phyloP scores from a whole-genome alignment of 2,329 filamentous ascomycete species.

The Monilinia fructigena region DNA sequence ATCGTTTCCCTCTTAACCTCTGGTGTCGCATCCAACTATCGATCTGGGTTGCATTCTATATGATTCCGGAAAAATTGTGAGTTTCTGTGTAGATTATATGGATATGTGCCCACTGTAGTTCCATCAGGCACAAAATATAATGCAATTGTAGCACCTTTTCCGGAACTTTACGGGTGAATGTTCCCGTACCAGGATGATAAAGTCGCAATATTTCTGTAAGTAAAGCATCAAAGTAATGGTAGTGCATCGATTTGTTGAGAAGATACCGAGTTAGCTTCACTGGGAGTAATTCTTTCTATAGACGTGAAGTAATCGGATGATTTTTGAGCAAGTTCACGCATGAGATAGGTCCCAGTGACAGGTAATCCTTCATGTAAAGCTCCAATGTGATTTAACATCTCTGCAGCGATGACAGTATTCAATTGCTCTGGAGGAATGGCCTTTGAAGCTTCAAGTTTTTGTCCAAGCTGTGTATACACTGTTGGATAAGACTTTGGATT shows the following conservation, averaged over 20 bases:
- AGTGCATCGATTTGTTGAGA: conserved; percentile 46
- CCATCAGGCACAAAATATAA: background rate
- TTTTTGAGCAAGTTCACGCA: conserved; percentile 54
- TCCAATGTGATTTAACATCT: conserved; percentile 70
- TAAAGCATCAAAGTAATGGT: conserved; percentile 51
- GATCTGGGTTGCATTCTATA: conserved; percentile 44
- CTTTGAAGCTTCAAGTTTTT: background rate
- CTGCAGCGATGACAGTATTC: conserved; percentile 53
- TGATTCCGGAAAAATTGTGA: conserved; percentile 48
- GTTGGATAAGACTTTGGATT: background rate
- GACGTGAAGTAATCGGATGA: conserved; percentile 32
- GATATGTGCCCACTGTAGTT: conserved; percentile 27
- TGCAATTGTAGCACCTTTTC: conserved; percentile 9
- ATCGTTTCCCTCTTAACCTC: conserved; percentile 45
- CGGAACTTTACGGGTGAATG: conserved; percentile 45
- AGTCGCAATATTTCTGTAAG: conserved; percentile 56
- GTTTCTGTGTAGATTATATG: conserved; percentile 6
- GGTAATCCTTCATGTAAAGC: conserved; percentile 75
- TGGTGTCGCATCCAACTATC: conserved; percentile 47
- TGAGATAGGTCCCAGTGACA: conserved; percentile 61
- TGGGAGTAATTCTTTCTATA: background rate
- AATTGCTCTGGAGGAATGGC: conserved; percentile 8
- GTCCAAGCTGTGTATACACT: background rate
- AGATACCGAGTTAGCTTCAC: background rate
- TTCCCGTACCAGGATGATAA: conserved; percentile 53